Conservation (phyloP, 805 yeast species). For the Nakazawaea sp. region DNA sequence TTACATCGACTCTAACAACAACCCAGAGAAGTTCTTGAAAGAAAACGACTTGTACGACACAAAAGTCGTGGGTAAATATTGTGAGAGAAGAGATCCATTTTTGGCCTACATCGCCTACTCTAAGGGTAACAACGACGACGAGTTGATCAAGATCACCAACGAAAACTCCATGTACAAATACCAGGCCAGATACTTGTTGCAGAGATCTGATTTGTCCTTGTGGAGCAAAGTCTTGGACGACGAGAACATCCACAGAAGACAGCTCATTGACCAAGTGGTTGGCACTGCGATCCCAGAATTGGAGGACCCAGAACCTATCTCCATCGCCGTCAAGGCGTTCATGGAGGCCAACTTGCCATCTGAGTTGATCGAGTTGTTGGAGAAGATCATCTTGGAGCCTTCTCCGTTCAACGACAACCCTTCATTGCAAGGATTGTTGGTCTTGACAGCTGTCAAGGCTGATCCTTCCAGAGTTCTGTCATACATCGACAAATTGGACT, state of each 20-base stretch:
- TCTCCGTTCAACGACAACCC: constrained; percentile 95
- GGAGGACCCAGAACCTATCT: constrained; percentile 87
- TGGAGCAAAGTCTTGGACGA: constrained; percentile 75
- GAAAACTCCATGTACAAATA: constrained; percentile 98
- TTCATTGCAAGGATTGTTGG: constrained; percentile 86
- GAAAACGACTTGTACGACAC: constrained; percentile 90
- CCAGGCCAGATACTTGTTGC: constrained; percentile 92
- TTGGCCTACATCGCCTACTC: constrained; percentile 96
- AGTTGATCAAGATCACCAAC: constrained; percentile 85
- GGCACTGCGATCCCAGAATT: constrained; percentile 95
- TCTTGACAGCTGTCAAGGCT: constrained; percentile 93
- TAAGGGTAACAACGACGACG: constrained; percentile 88
- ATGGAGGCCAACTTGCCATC: constrained; percentile 92
- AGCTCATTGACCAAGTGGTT: constrained; percentile 87
- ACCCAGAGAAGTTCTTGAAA: constrained; percentile 92
- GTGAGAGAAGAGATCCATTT: constrained; percentile 99
- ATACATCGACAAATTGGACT: constrained; percentile 84
- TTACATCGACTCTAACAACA: constrained; percentile 94
- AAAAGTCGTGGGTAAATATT: constrained; percentile 92
- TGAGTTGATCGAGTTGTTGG: constrained; percentile 90
- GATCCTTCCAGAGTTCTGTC: constrained; percentile 79
- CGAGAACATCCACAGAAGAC: constrained; percentile 84
- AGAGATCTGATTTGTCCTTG: constrained; percentile 76
- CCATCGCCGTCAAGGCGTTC: constrained; percentile 89
- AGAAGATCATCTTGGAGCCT: constrained; percentile 94